phyloP scores from a whole-genome alignment of 2,329 filamentous ascomycete species.

The Pestalotiopsis sp. region DNA sequence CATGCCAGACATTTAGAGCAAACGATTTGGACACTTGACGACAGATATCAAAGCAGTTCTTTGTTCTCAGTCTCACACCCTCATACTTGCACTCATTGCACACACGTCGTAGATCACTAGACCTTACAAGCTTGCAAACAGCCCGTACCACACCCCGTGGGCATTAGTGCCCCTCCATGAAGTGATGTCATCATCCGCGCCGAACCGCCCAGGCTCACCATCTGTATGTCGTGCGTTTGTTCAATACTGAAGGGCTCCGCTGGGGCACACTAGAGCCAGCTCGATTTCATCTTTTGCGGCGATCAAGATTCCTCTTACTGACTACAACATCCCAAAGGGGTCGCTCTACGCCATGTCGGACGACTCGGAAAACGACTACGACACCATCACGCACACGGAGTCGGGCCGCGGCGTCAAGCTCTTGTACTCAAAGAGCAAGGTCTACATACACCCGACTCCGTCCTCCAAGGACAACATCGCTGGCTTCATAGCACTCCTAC shows the following conservation, averaged over 20 bases:
- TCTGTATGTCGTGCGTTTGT: not conserved
- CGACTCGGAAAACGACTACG: conserved; percentile 92
- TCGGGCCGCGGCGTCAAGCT: conserved; percentile 86
- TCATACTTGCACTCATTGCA: not conserved
- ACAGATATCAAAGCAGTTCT: not conserved
- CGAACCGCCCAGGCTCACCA: conserved; percentile 2
- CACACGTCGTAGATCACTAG: not conserved
- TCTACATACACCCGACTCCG: conserved; percentile 93
- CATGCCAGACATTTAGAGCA: not conserved
- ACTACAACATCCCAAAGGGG: not conserved
- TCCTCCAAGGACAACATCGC: conserved; percentile 94
- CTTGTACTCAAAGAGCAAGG: conserved; percentile 96
- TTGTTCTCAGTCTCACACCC: not conserved
- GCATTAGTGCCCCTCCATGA: conserved; percentile 4
- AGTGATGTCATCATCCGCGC: conserved; percentile 11
- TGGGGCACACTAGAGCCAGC: not conserved
- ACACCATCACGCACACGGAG: conserved; percentile 81
- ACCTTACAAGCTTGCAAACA: not conserved
- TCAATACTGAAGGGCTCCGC: not conserved
- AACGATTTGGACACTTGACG: not conserved
- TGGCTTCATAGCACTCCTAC: conserved; percentile 88
- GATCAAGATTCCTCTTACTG: not conserved
- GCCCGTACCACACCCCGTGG: not conserved
- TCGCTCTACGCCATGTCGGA: conserved; percentile 91
- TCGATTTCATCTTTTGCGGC: not conserved